Conservation (phyloP, 345 rosid species). For the Geranium brycei region DNA sequence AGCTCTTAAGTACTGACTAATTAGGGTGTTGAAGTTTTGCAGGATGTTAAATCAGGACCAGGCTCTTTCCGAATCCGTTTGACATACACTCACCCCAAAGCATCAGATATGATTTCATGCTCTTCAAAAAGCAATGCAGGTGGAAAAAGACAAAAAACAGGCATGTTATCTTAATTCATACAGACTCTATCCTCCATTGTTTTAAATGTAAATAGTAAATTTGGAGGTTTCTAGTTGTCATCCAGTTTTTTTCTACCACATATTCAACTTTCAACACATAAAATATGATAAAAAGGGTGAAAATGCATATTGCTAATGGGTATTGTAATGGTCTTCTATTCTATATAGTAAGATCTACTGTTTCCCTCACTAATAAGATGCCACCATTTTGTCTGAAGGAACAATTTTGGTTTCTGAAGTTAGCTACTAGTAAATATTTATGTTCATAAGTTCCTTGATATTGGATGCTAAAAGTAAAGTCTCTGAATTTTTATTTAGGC, state of each 20-base stretch:
- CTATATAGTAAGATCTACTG: too few species aligned
- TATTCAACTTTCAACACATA: too few species aligned
- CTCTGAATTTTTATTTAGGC: constrained; percentile 15
- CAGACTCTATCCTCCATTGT: not conserved
- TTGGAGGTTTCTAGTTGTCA: too few species aligned
- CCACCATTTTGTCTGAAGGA: not conserved
- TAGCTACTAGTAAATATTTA: not conserved
- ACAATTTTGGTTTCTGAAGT: not conserved
- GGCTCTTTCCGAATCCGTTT: constrained; percentile 53
- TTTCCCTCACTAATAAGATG: too few species aligned
- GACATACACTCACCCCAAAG: constrained; percentile 33
- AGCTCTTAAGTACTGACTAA: constrained; percentile 8
- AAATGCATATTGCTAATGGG: too few species aligned
- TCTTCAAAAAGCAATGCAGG: constrained; percentile 21
- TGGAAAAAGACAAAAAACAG: constrained; percentile 62
- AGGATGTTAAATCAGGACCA: constrained; percentile 56
- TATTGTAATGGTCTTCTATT: too few species aligned
- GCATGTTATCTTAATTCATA: constrained; percentile 17
- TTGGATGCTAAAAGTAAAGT: not conserved
- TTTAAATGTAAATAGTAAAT: not conserved
- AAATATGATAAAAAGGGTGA: too few species aligned
- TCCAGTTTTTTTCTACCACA: too few species aligned
- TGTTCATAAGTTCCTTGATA: not conserved
- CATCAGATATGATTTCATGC: constrained; percentile 19
- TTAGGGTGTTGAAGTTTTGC: constrained; percentile 34